Conservation (phyloP, 2,329 filamentous ascomycete genomes). For the Fusarium chuoi region DNA sequence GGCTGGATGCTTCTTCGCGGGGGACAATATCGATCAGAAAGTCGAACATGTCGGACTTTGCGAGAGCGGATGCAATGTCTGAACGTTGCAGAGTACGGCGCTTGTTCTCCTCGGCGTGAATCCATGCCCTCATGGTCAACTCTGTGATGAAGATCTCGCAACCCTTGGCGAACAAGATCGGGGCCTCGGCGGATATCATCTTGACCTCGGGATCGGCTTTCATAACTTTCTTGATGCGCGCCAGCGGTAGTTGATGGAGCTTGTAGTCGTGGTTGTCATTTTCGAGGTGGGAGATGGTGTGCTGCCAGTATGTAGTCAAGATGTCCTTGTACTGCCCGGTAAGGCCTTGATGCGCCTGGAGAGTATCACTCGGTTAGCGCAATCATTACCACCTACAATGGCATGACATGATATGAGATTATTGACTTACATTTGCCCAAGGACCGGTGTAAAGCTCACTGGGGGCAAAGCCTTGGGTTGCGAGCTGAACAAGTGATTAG, state of each 20-base stretch:
- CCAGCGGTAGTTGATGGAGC: conserved; percentile 92
- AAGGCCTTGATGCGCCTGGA: conserved; percentile 91
- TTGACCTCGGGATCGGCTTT: conserved; percentile 99
- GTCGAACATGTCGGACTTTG: conserved; percentile 99
- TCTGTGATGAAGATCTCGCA: conserved; percentile 99
- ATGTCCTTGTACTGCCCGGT: conserved; percentile 95
- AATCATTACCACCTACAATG: not conserved
- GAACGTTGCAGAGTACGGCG: conserved; percentile 92
- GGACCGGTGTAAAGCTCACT: conserved; percentile 92
- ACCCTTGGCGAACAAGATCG: conserved; percentile 97
- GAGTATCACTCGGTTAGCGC: not conserved
- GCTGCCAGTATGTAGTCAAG: conserved; percentile 98
- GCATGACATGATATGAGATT: not conserved
- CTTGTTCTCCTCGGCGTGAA: conserved; percentile 99
- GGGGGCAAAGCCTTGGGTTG: conserved; percentile 87
- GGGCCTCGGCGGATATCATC: conserved; percentile 99
- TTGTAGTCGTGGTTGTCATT: conserved; percentile 98
- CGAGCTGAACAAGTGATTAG: conserved; percentile 67
- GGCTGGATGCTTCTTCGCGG: conserved; percentile 88
- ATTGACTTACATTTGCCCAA: conserved; percentile 85
- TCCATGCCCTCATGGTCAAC: conserved; percentile 99
- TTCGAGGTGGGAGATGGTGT: conserved; percentile 95
- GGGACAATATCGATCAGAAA: conserved; percentile 99
- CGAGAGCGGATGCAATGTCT: conserved; percentile 93
- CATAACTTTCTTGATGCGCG: conserved; percentile 99